These are phyloP conservation scores for Aphanoascus verrucosus DNA, from an alignment of 2,329 filamentous ascomycete species.

Conservation along the genomic window DNA sequence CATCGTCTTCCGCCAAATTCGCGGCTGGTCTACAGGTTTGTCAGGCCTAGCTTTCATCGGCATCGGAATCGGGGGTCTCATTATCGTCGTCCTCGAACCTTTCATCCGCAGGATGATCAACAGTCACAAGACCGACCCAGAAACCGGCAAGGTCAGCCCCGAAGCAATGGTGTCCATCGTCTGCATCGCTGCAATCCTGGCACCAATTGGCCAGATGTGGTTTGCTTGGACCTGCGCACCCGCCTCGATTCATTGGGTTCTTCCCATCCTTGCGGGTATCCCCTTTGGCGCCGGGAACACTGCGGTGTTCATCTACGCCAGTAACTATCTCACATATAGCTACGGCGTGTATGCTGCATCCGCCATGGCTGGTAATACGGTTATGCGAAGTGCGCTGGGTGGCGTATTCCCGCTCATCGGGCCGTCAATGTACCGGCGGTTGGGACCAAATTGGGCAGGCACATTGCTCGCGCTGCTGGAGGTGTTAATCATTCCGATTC, in stretches of 20 bases:
- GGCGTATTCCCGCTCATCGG: constrained; percentile 68
- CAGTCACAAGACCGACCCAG: constrained; percentile 59
- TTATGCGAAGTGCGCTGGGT: constrained; percentile 62
- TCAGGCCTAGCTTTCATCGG: constrained; percentile 71
- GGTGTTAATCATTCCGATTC: constrained; percentile 64
- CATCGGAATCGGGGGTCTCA: constrained; percentile 48
- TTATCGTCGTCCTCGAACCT: constrained; percentile 49
- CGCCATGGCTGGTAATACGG: constrained; percentile 68
- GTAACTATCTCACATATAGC: constrained; percentile 66
- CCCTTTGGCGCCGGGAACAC: constrained; percentile 70
- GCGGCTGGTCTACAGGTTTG: constrained; percentile 65
- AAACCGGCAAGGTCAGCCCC: constrained; percentile 60
- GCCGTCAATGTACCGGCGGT: constrained; percentile 54
- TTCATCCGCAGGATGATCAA: constrained; percentile 69
- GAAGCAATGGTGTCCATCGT: constrained; percentile 75
- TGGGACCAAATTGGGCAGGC: constrained; percentile 69
- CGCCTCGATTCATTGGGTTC: constrained; percentile 66
- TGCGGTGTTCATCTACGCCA: constrained; percentile 69
- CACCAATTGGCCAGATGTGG: constrained; percentile 68
- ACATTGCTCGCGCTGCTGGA: constrained; percentile 66
- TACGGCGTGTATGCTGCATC: constrained; percentile 76
- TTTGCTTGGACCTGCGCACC: constrained; percentile 86
- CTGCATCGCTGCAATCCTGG: constrained; percentile 62
- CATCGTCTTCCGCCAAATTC: constrained; percentile 63
- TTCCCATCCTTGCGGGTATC: constrained; percentile 65